Percentiles rank a stretch among this genome's conserved stretches.
Conservation (phyloP, 805 yeast species). For the Isabelozyma rhagii region DNA sequence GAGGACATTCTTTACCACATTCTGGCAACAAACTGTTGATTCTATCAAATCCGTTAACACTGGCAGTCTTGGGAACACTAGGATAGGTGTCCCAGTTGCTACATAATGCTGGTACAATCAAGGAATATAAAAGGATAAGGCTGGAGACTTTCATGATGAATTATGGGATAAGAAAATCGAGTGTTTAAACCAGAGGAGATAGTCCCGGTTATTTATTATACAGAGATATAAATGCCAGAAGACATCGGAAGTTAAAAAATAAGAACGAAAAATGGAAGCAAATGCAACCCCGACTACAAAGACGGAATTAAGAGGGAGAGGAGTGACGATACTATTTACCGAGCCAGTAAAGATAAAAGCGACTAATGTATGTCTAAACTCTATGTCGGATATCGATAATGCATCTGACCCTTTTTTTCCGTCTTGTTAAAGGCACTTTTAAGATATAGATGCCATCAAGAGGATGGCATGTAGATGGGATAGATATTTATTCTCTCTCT, state of each 20-base stretch:
- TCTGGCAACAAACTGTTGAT: conserved; percentile 34
- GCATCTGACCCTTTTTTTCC: not conserved
- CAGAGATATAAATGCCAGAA: too few relatives aligned
- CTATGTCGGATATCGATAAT: not conserved
- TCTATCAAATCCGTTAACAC: conserved; percentile 47
- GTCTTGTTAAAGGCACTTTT: too few relatives aligned
- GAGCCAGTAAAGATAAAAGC: too few relatives aligned
- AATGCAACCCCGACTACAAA: not conserved
- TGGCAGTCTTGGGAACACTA: conserved; percentile 43
- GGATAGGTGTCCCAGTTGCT: conserved; percentile 44
- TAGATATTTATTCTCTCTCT: not conserved
- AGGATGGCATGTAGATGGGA: not conserved
- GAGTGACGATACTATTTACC: too few relatives aligned
- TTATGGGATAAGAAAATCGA: not conserved
- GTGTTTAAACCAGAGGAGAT: too few relatives aligned
- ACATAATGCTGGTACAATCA: conserved; percentile 5
- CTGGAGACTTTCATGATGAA: not conserved
- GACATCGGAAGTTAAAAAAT: too few relatives aligned
- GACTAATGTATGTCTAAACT: too few relatives aligned
- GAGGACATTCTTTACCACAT: conserved; percentile 43
- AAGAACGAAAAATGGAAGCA: not conserved
- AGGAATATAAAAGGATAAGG: not conserved
- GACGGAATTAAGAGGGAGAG: not conserved
- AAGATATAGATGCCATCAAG: not conserved
- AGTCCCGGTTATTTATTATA: too few relatives aligned